These are phyloP conservation scores for Poterioochromonas sp. DNA, from an alignment of 352 stramenopile species.

Conservation along the genomic window DNA sequence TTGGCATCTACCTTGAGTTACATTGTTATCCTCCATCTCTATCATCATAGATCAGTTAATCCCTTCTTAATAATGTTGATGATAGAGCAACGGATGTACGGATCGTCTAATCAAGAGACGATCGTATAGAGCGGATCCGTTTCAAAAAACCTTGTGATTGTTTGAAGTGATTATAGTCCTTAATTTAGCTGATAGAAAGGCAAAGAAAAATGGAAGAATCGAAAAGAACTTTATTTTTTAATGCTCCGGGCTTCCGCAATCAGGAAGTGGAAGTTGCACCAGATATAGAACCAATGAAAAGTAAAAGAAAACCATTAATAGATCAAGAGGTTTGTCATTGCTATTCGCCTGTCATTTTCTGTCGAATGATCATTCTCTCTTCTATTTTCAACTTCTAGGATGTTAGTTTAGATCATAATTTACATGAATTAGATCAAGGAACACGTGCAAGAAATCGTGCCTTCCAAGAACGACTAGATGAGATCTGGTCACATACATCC, in stretches of 20 bases:
- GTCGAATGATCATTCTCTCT: neutral
- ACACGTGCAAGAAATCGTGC: constrained; percentile 28
- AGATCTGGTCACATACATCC: constrained; percentile 6
- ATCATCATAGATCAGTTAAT: too few species aligned
- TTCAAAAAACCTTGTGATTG: too few species aligned
- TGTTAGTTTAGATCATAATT: neutral
- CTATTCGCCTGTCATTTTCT: neutral
- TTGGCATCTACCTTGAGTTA: too few species aligned
- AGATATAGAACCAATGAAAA: neutral
- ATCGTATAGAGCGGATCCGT: too few species aligned
- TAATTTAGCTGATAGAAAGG: too few species aligned
- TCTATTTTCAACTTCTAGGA: neutral
- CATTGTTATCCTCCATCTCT: too few species aligned
- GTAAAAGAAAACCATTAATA: constrained; percentile 23
- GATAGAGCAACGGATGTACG: too few species aligned
- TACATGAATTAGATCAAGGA: constrained; percentile 17
- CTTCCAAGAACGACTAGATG: constrained; percentile 25
- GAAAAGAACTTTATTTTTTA: constrained; percentile 25
- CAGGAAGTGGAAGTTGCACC: constrained; percentile 24
- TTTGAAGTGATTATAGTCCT: too few species aligned
- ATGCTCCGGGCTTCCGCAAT: neutral
- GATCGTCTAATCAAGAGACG: too few species aligned
- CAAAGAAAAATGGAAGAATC: neutral
- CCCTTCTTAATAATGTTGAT: too few species aligned
- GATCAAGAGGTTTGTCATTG: constrained; percentile 8